phyloP scores from a whole-genome alignment of 2,329 filamentous ascomycete species.

The Aspergillus fischeri region DNA sequence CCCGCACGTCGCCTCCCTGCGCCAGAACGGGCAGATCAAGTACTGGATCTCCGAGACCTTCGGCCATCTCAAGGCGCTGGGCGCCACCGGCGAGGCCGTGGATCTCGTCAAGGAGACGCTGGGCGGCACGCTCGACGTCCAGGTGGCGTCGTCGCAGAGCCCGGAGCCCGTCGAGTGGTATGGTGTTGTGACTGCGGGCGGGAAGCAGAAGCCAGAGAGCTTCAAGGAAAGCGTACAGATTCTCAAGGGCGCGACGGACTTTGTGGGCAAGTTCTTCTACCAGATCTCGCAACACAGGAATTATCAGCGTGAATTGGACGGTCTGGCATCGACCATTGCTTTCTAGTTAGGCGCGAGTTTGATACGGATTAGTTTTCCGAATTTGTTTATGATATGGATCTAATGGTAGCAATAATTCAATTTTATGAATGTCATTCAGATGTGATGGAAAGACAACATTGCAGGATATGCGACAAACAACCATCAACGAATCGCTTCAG shows the following conservation, averaged over 20 bases:
- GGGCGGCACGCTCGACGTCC: conserved; percentile 44
- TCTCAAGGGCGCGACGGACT: conserved; percentile 63
- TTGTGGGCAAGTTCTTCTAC: conserved; percentile 67
- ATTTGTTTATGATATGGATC: not conserved
- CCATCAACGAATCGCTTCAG: not conserved
- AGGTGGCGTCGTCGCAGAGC: conserved; percentile 46
- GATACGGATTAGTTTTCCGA: not conserved
- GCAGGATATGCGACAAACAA: not conserved
- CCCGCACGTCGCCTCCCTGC: conserved; percentile 56
- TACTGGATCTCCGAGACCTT: conserved; percentile 79
- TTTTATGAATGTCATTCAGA: not conserved
- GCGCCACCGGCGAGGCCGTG: conserved; percentile 68
- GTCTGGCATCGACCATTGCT: conserved; percentile 62
- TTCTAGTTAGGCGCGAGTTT: conserved; percentile 48
- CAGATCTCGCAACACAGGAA: conserved; percentile 69
- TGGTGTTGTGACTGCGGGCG: conserved; percentile 67
- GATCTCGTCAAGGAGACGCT: conserved; percentile 53
- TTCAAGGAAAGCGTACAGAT: conserved; percentile 61
- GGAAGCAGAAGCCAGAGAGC: conserved; percentile 50
- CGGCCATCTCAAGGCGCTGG: conserved; percentile 46
- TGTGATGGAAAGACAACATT: not conserved
- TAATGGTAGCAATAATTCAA: not conserved
- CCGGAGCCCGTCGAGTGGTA: conserved; percentile 61
- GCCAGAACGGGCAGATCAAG: conserved; percentile 66
- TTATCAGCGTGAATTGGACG: conserved; percentile 69